Base-by-base conservation (phyloP, 176 grass and related monocot genomes). In the Cenchrus fungigraminus region DNA sequence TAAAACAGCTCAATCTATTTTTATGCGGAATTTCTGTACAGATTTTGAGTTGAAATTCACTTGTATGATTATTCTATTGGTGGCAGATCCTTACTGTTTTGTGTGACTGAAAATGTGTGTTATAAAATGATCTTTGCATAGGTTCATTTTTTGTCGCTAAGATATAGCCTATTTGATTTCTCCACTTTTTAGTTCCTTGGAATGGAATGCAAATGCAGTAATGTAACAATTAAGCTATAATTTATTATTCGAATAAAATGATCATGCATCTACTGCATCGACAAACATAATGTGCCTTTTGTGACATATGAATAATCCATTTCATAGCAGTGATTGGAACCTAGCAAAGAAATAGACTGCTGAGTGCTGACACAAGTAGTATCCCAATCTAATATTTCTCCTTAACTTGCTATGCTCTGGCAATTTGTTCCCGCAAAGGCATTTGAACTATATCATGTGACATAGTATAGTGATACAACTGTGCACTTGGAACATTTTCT, bases 361-460 rank as follows among this genome's bases (percentile, higher is more conserved):
- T 65, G 37, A 56, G 22, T 65, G 60, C 81, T 65, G 37, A 56
- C 49, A 57, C n/a, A 9, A 81, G 54, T 20, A 65, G 40, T 78
- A 85, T 62, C 50, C 76, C 52, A 59, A 58, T 75, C 74, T 43
- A 62, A 76, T 19, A 76, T 31, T 37, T 67, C 4, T 85, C 10
- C 12, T 78, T 58, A 70, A 46, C 73, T 5, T 83, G 28, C 6
- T 58, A 62, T 49, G 9, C 28, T 65, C 67, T 83, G 20, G 8
- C 28, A 73, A 78, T 73, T 65, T 86, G 57, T 73, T 40, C 12
- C 22, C 74, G 57, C 40, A 86, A 90, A 6, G 49, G 71, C 74
- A 60, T 71, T 86, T 73, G 67, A 20, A 54, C 42, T 90, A 31
- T 78, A 29, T 83, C 66, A 34, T 67, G 20, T 87, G 67, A 62